A percentile compares a stretch with the other conserved stretches of the same genome.
These are phyloP conservation scores for Lippia alba DNA, from an alignment of 305 asterid species.

Conservation along the genomic window DNA sequence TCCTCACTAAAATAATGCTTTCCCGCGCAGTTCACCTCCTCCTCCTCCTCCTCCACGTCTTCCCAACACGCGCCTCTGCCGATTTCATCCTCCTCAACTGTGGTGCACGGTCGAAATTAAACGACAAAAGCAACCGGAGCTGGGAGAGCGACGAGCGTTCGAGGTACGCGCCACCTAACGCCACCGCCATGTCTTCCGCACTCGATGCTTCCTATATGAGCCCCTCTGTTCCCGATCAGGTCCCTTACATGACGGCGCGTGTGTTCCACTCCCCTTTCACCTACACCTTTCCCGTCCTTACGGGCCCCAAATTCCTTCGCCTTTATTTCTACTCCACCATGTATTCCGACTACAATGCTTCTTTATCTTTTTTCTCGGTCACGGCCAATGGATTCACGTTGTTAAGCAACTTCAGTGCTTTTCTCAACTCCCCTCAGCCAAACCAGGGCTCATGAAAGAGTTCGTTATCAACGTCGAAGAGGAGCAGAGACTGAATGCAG, in stretches of 20 bases:
- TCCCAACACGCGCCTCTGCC: conserved; percentile 34
- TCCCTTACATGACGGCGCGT: conserved; percentile 54
- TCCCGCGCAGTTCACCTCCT: conserved; percentile 22
- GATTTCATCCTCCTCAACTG: conserved; percentile 58
- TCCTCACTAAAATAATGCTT: conserved; percentile 27
- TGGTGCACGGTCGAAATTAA: conserved; percentile 35
- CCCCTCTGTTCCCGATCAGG: conserved; percentile 19
- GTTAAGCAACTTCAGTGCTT: conserved; percentile 55
- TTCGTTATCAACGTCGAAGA: conserved; percentile 44
- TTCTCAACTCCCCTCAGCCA: conserved; percentile 24
- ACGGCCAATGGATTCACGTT: conserved; percentile 44
- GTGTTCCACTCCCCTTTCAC: conserved; percentile 42
- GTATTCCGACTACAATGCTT: conserved; percentile 35
- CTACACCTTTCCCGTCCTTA: conserved; percentile 46
- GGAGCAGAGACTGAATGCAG: conserved; percentile 32
- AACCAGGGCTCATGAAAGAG: conserved; percentile 38
- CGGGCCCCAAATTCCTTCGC: conserved; percentile 59
- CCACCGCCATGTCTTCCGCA: conserved; percentile 30
- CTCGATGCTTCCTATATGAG: conserved; percentile 19
- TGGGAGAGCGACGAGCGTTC: conserved; percentile 49
- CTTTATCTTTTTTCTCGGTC: conserved; percentile 43
- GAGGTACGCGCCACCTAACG: conserved; percentile 29
- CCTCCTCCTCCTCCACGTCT: conserved; percentile 22
- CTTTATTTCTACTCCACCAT: conserved; percentile 53
- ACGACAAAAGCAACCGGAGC: conserved; percentile 25